phyloP scores from a whole-genome alignment of 805 yeast species.

The Helenozyma rhizophorensis region DNA sequence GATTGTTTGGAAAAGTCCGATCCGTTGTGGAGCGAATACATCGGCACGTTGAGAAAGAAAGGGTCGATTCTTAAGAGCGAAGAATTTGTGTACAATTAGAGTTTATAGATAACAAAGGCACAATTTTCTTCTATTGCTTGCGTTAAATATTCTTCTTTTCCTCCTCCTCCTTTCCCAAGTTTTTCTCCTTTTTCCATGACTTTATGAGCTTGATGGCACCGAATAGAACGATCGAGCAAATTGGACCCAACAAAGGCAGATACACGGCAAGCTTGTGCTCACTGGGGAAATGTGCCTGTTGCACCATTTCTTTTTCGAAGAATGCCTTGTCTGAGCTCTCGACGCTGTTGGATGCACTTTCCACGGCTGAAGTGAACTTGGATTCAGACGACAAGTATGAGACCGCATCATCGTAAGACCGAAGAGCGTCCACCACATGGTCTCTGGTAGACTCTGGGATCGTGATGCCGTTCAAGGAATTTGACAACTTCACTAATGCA shows the following conservation, averaged over 20 bases:
- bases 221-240: conserved; percentile 56
- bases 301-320: conserved; percentile 92
- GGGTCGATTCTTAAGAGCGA: conserved; percentile 6
- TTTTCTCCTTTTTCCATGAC: conserved; percentile 29
- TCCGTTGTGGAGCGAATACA: conserved; percentile 15
- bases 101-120: too few relatives aligned
- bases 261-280: conserved; percentile 95
- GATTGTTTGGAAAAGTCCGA: conserved; percentile 11
- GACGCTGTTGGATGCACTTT: conserved; percentile 52
- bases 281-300: conserved; percentile 90
- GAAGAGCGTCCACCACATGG: conserved; percentile 52
- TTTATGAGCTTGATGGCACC: conserved; percentile 46
- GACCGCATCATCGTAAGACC: conserved; percentile 35
- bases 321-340: conserved; percentile 69
- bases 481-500: conserved; percentile 66
- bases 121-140: neutral
- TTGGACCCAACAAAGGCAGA: conserved; percentile 85
- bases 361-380: conserved; percentile 23
- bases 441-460: conserved; percentile 68
- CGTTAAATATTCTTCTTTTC: conserved; percentile 3
- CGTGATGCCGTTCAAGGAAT: conserved; percentile 71
- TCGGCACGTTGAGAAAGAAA: conserved; percentile 9
- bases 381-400: conserved; percentile 18
- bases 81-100: conserved; percentile 7
- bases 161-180: conserved; percentile 1